These are phyloP conservation scores for Blastobotrys capitulatus DNA, from an alignment of 1,139 yeast genomes.

Conservation along the genomic window DNA sequence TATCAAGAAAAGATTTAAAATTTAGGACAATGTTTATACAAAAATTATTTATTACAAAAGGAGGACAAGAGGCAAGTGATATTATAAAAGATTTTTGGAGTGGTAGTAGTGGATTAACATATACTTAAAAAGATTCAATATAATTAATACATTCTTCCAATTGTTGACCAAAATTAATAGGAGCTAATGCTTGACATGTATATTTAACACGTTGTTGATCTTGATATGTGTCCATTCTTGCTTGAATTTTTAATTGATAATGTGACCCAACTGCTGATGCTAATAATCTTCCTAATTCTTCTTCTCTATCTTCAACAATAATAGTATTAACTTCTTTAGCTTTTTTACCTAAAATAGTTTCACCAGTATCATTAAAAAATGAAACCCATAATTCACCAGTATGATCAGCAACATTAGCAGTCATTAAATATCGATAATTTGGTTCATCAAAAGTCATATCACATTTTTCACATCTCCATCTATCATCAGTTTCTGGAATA, in stretches of 20 bases:
- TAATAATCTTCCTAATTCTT: conserved; percentile 45
- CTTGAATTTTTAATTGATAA: conserved; percentile 68
- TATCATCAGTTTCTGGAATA: conserved; percentile 60
- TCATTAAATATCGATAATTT: conserved; percentile 69
- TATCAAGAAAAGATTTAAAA: conserved; percentile 19
- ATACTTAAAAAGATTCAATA: conserved; percentile 43
- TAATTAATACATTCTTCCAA: conserved; percentile 52
- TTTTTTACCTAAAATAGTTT: conserved; percentile 52
- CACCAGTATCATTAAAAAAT: conserved; percentile 80
- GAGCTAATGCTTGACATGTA: conserved; percentile 52
- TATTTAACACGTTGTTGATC: conserved; percentile 75
- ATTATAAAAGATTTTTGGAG: conserved; percentile 65
- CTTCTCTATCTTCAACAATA: conserved; percentile 44
- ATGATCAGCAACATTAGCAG: conserved; percentile 65
- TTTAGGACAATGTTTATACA: conserved; percentile 41
- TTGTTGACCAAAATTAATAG: conserved; percentile 58
- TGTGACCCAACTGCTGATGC: conserved; percentile 60
- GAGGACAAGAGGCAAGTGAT: conserved; percentile 53
- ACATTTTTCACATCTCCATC: conserved; percentile 95
- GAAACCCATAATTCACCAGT: conserved; percentile 86
- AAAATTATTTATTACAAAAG: conserved; percentile 57
- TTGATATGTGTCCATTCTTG: conserved; percentile 77
- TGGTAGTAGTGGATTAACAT: conserved; percentile 33
- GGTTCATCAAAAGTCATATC: conserved; percentile 64
- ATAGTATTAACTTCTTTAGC: conserved; percentile 62